Conservation (phyloP, 129 eudicot species). For the Centrapalus pauciflorus region DNA sequence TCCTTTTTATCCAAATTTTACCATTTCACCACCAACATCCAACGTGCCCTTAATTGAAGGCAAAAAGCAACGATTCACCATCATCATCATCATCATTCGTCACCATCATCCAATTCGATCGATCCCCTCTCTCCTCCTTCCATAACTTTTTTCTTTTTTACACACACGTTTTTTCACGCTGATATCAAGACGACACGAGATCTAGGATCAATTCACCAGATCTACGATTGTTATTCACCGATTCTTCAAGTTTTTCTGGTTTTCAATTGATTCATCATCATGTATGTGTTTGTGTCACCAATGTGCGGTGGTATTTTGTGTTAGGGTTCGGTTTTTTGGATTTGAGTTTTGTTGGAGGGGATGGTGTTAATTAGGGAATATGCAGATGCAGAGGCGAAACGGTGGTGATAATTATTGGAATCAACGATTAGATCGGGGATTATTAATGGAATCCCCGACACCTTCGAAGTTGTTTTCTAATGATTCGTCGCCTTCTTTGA, state of each 20-base stretch:
- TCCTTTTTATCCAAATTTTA: slow-evolving; percentile 10
- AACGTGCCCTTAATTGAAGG: slow-evolving; percentile 29
- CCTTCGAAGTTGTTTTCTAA: slow-evolving; percentile 17
- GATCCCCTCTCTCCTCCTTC: slow-evolving; percentile 5
- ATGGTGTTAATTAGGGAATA: slow-evolving; percentile 27
- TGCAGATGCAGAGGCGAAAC: slow-evolving; percentile 29
- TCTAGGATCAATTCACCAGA: slow-evolving; percentile 1
- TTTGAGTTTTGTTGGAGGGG: slow-evolving; percentile 1
- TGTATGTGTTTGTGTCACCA: not conserved
- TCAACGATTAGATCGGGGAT: slow-evolving; percentile 20
- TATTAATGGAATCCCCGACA: slow-evolving; percentile 27
- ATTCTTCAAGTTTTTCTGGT: not conserved
- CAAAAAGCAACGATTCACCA: slow-evolving; percentile 3
- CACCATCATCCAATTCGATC: too few relatives aligned
- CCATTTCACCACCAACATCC: slow-evolving; percentile 13
- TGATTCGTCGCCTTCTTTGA: slow-evolving; percentile 20
- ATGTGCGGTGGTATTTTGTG: slow-evolving; percentile 9
- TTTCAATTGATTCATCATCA: slow-evolving; percentile 9
- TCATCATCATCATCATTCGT: not conserved
- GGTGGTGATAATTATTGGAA: slow-evolving; percentile 21
- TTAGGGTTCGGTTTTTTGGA: slow-evolving; percentile 13
- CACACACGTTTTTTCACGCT: slow-evolving; percentile 23
- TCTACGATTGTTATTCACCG: not conserved
- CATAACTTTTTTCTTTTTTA: slow-evolving; percentile 16
- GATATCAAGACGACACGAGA: slow-evolving; percentile 13